Base-by-base conservation (phyloP, 2,329 filamentous ascomycete genomes). In the Rosellinia necatrix region DNA sequence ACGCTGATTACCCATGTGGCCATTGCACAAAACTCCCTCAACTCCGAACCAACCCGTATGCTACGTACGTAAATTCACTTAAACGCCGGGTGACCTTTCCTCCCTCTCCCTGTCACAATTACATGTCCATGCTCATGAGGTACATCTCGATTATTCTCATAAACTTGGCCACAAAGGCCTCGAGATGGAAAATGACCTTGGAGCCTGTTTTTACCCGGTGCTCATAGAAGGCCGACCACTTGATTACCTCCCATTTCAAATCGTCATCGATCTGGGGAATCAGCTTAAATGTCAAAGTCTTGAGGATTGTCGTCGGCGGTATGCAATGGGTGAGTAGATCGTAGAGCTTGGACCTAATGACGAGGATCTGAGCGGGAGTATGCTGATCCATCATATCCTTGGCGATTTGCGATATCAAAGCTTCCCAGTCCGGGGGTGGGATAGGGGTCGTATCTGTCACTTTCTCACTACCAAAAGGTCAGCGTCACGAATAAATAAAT, bases 81-180 rank as follows among this genome's bases (percentile, higher is more conserved):
- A 12, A 49, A 59, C 24, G 17, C 48, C 15, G 41, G 3, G 49
- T 21, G 27, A 9, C 8, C 29, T n/a, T n/a, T n/a, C n/a, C n/a
- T 15, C 9, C 17, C 24, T 22, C 27, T 27, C 17, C 25, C 40
- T 21, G 10, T 38, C 24, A 27, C n/a, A n/a, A n/a, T 76, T 70
- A 85, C 75, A 85, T 77, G 51, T 92, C 90, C 87, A 94, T 92
- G 62, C 87, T 90, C 90, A 96, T 93, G 54, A 88, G 74, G 70
- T 86, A 96, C 86, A 92, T 93, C 78, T 99, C 94, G 61, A 93
- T 84, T 64, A 97, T 85, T 66, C 93, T 85, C 93, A 99, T 97
- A 72, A 97, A 96, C 77, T 97, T 97, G 55, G 93, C 93, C 56
- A 99, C 94, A 74, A 99, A 99, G 3, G 94, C 94, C 75, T 99